Evolutionary conservation across 192 early-diverging fungal genomes (phyloP), one percentile per base, ranked within the genome.

Genomic region (Geosiphon pyriformis): DNA sequence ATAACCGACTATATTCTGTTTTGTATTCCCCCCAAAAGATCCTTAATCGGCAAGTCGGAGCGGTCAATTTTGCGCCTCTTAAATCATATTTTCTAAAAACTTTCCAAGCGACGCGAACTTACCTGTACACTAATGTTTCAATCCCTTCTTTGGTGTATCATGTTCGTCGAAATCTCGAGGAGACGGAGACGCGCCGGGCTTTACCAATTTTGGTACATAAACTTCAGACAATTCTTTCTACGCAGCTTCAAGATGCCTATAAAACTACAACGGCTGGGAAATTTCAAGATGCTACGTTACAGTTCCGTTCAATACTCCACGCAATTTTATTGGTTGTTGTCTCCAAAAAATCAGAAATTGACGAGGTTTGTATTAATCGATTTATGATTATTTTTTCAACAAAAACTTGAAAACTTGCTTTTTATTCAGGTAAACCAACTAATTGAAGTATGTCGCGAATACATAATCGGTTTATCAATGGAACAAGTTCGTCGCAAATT

Each of bases 31-130:
- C 52, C 17, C 33, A 31, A 20, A 72, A 90, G 87, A 74, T 95
- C 42, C 80, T 99, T 46, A 93, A 92, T 72, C 82, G 89, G 27
- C 94, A 98, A 80, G 85, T 86, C n/a, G 97, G 97, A 29, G 85
- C 88, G 66, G 83, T 88, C 27, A 93, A 93, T 76, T 99, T 99
- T 85, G 90, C 82, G 46, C 91, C 92, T 10, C 81, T 99, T 32
- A 95, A 94, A 80, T 81, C 89, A 4, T 78, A 84, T 34, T 97
- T 99, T 75, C 69, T 96, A 76, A 74, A 87, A 22, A 89, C 94
- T 20, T 97, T 86, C 77, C 82, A 88, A 59, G 82, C 93, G 0
- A 83, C 90, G 47, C 83, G 87, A 6, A 74, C 80, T 17, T 86
- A 85, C 62, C 60, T 89, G 27, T 75, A 83, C 29, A 82, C 74